Evolutionary conservation across 805 yeast species (phyloP), one percentile per base, ranked within the genome.

Genomic region (Ogataea henricii): DNA sequence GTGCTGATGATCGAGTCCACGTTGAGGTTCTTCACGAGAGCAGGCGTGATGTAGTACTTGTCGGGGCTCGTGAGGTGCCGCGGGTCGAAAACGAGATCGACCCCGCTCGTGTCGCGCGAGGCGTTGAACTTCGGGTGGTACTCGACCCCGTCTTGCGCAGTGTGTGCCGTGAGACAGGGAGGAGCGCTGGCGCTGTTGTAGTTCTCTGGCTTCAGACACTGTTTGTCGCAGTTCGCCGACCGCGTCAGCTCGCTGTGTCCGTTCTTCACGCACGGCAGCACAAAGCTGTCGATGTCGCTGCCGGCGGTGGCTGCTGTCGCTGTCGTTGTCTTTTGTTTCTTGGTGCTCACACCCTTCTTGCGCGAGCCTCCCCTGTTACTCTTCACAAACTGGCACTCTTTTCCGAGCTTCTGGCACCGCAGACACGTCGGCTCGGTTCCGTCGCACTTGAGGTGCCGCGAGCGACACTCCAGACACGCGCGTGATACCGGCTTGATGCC

Each of bases 311-410:
- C 21, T 6, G 22, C 36, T 4, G 38, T 21, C 2, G 21, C 12
- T 8, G 16, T 5, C 18, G 25, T 22, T 17, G 44, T 16, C 32
- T 52, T 41, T 34, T 51, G 56, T 40, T 57, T 66, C 51, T 65
- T 70, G 13, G 45, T 32, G 22, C 56, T 57, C 18, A 72, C 72
- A 13, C 82, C 82, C 54, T 73, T 78, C 52, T 67, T 74, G 38
- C 83, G 60, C 6, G 81, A 72, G 1, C 83, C 83, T 33, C 83
- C 83, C 51, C 83, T 60, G 35, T 76, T 71, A 49, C 80, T 74
- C 55, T 74, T 75, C 4, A 78, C 82, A 53, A 75, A 78, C 1
- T 68, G 69, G 47, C 83, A 78, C 0, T 60, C 68, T 47, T 66
- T 67, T 14, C 61, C 55, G 3, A 58, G 40, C 45, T 64, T 64